Conservation (phyloP, 2,329 filamentous ascomycete species). For the Tolypocladium guangdongense region DNA sequence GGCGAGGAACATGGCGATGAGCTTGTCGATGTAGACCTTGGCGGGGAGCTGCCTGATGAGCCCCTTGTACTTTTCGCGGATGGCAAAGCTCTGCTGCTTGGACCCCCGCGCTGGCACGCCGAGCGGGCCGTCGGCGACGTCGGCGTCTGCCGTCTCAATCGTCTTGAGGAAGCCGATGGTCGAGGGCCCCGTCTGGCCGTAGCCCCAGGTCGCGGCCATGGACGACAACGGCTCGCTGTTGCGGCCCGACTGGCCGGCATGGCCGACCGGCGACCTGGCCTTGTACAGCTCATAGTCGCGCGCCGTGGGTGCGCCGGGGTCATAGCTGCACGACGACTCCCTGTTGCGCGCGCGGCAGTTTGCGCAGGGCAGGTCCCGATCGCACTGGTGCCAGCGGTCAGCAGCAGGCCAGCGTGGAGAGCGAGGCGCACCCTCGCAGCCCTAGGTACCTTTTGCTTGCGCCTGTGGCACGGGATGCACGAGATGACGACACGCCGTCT, state of each 20-base stretch:
- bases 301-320: conserved; percentile 35
- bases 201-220: conserved; percentile 41
- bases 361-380: conserved; percentile 46
- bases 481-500: conserved; percentile 50
- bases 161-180: conserved; percentile 44
- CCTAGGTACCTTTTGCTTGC: conserved; percentile 51
- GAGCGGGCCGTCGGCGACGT: conserved; percentile 13
- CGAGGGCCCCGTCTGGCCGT: conserved; percentile 37
- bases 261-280: not conserved
- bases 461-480: conserved; percentile 52
- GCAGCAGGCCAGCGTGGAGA: not conserved
- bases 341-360: conserved; percentile 49
- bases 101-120: not conserved
- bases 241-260: not conserved
- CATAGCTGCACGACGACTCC: conserved; percentile 44
- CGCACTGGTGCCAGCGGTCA: conserved; percentile 31
- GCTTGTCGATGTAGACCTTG: conserved; percentile 40
- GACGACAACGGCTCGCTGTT: conserved; percentile 24
- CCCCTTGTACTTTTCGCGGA: conserved; percentile 46
- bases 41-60: conserved; percentile 47
- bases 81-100: conserved; percentile 22
- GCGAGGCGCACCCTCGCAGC: not conserved
- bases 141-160: conserved; percentile 35
- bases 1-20: conserved; percentile 43
- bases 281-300: conserved; percentile 17